Evolutionary conservation across 352 stramenopile species (phyloP).

Genomic region (Phytophthora hibernalis): DNA sequence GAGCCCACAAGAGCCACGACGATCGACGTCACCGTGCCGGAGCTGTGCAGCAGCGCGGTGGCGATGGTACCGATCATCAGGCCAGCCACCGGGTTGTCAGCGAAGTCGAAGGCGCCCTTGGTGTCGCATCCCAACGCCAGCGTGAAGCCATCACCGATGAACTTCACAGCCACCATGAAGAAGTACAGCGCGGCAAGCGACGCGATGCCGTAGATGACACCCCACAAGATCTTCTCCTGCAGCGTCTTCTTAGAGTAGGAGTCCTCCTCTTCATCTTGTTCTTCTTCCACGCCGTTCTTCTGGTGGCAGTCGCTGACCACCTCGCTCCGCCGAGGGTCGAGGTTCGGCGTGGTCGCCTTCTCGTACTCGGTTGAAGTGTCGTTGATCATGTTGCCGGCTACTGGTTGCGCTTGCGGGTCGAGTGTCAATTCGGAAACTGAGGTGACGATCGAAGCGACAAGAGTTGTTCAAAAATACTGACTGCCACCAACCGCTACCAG

Average conservation of each 20-base stretch:
- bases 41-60: conserved; percentile 80
- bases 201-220: conserved; percentile 36
- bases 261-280: conserved; percentile 31
- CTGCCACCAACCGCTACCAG: neutral
- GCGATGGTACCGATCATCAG: conserved; percentile 83
- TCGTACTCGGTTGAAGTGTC: conserved; percentile 29
- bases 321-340: conserved; percentile 17
- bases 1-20: conserved; percentile 74
- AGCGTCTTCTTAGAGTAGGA: conserved; percentile 33
- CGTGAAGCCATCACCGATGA: conserved; percentile 80
- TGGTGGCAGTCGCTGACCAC: conserved; percentile 29
- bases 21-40: conserved; percentile 81
- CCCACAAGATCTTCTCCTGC: conserved; percentile 43
- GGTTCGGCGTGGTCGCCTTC: conserved; percentile 32
- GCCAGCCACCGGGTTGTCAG: conserved; percentile 77
- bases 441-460: conserved; percentile 3
- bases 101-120: conserved; percentile 73
- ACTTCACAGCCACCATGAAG: conserved; percentile 82
- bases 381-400: conserved; percentile 13
- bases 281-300: conserved; percentile 17
- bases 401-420: neutral
- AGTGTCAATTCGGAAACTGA: conserved; percentile 12
- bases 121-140: conserved; percentile 71
- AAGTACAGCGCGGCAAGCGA: conserved; percentile 76
- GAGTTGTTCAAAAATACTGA: neutral